Evolutionary conservation across 2,329 filamentous ascomycete species (phyloP).

Genomic region (Fusarium fracticaudum): DNA sequence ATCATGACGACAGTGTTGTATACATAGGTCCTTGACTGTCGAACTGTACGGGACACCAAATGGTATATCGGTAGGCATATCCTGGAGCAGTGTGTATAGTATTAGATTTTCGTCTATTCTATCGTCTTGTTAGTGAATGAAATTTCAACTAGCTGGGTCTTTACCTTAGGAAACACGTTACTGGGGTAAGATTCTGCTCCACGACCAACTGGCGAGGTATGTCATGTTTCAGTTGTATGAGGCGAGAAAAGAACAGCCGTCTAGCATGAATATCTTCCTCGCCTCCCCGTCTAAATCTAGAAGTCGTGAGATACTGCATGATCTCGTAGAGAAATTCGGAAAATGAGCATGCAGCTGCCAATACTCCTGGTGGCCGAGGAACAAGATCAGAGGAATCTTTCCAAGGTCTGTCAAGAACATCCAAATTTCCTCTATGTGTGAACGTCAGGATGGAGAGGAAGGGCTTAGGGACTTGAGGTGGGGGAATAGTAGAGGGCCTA

Average conservation of each 20-base stretch:
- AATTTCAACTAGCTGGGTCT: accelerated
- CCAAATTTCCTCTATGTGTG: background rate
- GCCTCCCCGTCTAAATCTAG: background rate
- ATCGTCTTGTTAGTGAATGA: background rate
- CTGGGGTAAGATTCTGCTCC: background rate
- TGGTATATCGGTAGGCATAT: background rate
- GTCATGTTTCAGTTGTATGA: background rate
- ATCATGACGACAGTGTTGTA: background rate
- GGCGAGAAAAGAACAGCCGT: background rate
- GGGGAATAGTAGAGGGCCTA: background rate
- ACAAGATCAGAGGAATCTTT: background rate
- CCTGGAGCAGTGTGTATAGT: background rate
- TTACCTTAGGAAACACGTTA: background rate
- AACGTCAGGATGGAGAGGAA: background rate
- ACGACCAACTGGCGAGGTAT: background rate
- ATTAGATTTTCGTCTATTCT: background rate
- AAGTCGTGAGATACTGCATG: background rate
- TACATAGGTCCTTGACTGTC: background rate
- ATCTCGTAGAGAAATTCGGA: background rate
- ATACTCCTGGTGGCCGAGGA: background rate
- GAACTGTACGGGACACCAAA: background rate
- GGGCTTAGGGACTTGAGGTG: background rate
- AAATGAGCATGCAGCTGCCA: background rate
- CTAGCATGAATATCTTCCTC: background rate
- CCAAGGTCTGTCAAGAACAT: background rate